Percentiles rank a stretch among this genome's conserved stretches.
Conservation (phyloP, 805 yeast species). For the Cyberlindnera meyerae region DNA sequence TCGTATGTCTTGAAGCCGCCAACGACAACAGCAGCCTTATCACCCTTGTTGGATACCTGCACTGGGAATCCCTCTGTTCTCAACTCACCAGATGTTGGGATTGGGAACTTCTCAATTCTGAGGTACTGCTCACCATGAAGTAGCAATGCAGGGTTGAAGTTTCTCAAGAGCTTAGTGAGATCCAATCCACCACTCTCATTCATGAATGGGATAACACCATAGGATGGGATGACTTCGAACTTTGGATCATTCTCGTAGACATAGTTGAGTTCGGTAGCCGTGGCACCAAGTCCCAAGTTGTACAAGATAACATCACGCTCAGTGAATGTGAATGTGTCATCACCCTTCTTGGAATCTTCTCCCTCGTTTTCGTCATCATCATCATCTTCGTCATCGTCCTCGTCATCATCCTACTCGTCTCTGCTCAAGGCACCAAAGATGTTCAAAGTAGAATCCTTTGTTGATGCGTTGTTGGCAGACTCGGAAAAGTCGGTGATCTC, state of each 20-base stretch:
- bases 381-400: constrained; percentile 40
- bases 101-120: constrained; percentile 67
- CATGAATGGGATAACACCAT: constrained; percentile 86
- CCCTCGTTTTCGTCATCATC: constrained; percentile 47
- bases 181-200: constrained; percentile 53
- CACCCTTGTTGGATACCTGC: constrained; percentile 77
- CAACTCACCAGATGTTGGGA: constrained; percentile 66
- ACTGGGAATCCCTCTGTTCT: constrained; percentile 62
- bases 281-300: constrained; percentile 88
- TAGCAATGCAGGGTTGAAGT: constrained; percentile 84
- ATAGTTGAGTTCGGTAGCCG: constrained; percentile 68
- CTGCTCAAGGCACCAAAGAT: constrained; percentile 59
- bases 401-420: constrained; percentile 29
- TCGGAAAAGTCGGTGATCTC: constrained; percentile 61
- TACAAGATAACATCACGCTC: constrained; percentile 74
- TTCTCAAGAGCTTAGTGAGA: constrained; percentile 58
- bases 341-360: constrained; percentile 38
- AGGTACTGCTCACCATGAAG: constrained; percentile 95
- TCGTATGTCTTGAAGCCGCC: constrained; percentile 71
- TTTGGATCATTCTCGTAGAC: constrained; percentile 70
- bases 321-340: constrained; percentile 48
- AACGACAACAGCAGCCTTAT: constrained; percentile 71
- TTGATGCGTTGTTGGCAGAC: constrained; percentile 48
- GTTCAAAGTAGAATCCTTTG: constrained; percentile 76
- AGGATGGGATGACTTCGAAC: constrained; percentile 84